Evolutionary conservation across 495 filamentous ascomycete genomes (phyloP).

Genomic region (Pyrenopolyporus hunteri): DNA sequence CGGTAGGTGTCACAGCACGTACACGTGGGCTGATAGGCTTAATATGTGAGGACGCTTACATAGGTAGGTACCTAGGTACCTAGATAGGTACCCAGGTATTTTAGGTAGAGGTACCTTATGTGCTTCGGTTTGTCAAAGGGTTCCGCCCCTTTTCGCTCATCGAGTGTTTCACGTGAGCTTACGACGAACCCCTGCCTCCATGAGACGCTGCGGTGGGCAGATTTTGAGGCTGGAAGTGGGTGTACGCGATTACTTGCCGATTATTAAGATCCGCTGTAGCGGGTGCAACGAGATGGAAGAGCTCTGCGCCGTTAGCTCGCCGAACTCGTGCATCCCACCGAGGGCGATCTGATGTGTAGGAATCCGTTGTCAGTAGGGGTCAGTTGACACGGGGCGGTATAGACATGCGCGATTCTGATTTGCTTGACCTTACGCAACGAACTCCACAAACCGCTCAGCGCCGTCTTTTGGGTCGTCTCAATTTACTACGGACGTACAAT

Average conservation of each 20-base stretch:
- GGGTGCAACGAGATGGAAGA: slow-evolving; percentile 18
- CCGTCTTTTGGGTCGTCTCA: slow-evolving; percentile 22
- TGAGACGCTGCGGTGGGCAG: slow-evolving; percentile 8
- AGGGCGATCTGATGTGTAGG: slow-evolving; percentile 27
- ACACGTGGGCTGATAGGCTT: slow-evolving; percentile 24
- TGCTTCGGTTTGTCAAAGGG: too few relatives aligned
- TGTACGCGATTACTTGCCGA: slow-evolving; percentile 39
- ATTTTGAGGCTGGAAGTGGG: slow-evolving; percentile 21
- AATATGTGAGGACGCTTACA: slow-evolving; percentile 6
- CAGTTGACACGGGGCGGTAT: slow-evolving; percentile 36
- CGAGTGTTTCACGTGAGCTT: slow-evolving; percentile 25
- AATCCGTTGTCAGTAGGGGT: slow-evolving; percentile 32
- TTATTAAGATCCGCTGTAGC: slow-evolving; percentile 35
- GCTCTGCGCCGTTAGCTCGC: slow-evolving; percentile 16
- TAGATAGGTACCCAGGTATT: not conserved
- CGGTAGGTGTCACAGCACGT: slow-evolving; percentile 27
- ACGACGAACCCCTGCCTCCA: slow-evolving; percentile 15
- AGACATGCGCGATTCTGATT: slow-evolving; percentile 24
- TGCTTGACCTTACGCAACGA: slow-evolving; percentile 15
- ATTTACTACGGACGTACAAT: too few relatives aligned
- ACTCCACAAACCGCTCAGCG: slow-evolving; percentile 29
- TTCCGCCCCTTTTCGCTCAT: slow-evolving; percentile 9
- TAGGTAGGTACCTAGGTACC: not conserved
- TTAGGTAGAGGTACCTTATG: too few relatives aligned
- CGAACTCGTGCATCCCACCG: slow-evolving; percentile 31